A percentile compares a stretch with the other conserved stretches of the same genome.
Evolutionary conservation across 768 basidiomycete genomes (phyloP).

Genomic region (Lenzites betulinus): DNA sequence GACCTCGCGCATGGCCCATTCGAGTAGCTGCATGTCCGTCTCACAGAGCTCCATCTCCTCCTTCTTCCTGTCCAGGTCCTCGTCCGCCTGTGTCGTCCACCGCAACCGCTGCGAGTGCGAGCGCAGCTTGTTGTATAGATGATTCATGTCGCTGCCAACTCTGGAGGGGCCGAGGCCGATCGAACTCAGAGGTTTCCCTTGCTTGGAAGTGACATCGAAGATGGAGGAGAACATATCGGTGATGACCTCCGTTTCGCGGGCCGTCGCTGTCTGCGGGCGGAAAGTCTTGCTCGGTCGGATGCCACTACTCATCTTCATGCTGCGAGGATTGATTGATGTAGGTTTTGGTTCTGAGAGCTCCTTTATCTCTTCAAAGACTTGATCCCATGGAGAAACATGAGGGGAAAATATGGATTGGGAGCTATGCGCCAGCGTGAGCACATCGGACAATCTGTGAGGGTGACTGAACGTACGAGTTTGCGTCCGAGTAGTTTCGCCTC

Average conservation of each 20-base stretch:
- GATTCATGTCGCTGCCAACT: conserved; percentile 36
- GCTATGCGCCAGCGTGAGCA: neutral
- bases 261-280: conserved; percentile 64
- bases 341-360: conserved; percentile 30
- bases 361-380: conserved; percentile 52
- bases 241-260: conserved; percentile 64
- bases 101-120: conserved; percentile 55
- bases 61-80: conserved; percentile 62
- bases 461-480: neutral
- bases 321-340: conserved; percentile 18
- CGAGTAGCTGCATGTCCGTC: conserved; percentile 68
- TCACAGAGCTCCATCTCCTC: conserved; percentile 72
- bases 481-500: neutral
- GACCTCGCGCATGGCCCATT: conserved; percentile 71
- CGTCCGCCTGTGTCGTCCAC: conserved; percentile 76
- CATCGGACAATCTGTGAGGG: neutral
- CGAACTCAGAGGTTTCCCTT: neutral
- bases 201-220: conserved; percentile 37
- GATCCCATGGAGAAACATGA: conserved; percentile 47
- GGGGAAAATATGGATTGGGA: conserved; percentile 33
- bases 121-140: conserved; percentile 54
- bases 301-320: conserved; percentile 5
- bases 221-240: conserved; percentile 76
- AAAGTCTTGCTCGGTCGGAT: conserved; percentile 8
- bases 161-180: conserved; percentile 26